Evolutionary conservation across 2,329 filamentous ascomycete genomes (phyloP).

Genomic region (Fusarium sp.): DNA sequence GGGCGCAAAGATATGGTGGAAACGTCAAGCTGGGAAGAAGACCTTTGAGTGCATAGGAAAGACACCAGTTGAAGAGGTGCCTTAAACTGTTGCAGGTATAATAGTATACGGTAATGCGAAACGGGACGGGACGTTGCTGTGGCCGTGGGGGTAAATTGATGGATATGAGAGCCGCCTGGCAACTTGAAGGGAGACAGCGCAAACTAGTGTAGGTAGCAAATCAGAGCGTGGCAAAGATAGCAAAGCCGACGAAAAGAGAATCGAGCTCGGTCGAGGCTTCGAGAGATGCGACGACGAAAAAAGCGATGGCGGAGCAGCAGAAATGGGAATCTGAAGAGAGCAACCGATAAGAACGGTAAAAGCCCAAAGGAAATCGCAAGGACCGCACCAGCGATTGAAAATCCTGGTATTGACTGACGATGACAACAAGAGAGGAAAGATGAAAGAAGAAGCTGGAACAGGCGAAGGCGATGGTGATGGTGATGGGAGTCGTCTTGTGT

Average conservation of each 20-base stretch:
- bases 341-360: conserved; percentile 21
- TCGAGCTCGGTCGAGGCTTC: not conserved
- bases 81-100: not conserved
- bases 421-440: conserved; percentile 8
- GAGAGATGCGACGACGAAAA: conserved; percentile 15
- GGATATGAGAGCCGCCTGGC: conserved; percentile 18
- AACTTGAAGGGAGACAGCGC: conserved; percentile 3
- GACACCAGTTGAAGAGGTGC: conserved; percentile 4
- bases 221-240: conserved; percentile 7
- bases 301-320: not conserved
- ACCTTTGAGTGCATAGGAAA: not conserved
- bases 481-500: conserved; percentile 5
- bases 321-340: conserved; percentile 3
- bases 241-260: not conserved
- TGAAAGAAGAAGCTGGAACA: conserved; percentile 15
- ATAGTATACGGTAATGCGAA: not conserved
- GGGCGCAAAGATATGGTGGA: conserved; percentile 20
- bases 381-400: conserved; percentile 23
- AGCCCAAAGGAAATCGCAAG: conserved; percentile 30
- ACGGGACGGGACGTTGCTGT: conserved; percentile 6
- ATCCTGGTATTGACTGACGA: conserved; percentile 12
- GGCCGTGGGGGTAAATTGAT: conserved; percentile 10
- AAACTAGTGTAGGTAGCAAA: conserved; percentile 3
- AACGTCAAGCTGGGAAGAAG: conserved; percentile 16
- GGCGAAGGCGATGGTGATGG: not conserved